These are phyloP conservation scores for Poa pratensis DNA, from an alignment of 176 grass and related monocot species.

Conservation along the genomic window DNA sequence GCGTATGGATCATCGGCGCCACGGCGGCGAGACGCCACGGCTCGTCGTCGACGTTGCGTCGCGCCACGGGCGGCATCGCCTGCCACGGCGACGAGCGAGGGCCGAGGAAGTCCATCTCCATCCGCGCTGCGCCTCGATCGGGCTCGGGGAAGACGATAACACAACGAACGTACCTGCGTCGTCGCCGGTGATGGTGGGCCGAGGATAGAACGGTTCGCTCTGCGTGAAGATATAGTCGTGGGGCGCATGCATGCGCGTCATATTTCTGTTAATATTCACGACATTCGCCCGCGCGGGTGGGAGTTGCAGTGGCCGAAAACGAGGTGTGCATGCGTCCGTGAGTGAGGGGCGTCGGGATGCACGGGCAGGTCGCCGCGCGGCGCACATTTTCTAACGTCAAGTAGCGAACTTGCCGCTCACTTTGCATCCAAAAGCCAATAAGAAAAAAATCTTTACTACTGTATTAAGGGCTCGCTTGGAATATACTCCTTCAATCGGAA, in stretches of 20 bases:
- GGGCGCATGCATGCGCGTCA: background rate
- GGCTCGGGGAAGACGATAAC: slow-evolving; percentile 10
- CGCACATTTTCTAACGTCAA: no score
- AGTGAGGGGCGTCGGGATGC: no score
- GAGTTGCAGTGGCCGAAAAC: no score
- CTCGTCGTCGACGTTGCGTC: slow-evolving; percentile 4
- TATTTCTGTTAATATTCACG: background rate
- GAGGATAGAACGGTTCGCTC: background rate
- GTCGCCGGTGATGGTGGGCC: background rate
- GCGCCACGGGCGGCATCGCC: background rate
- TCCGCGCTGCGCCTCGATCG: slow-evolving; percentile 14
- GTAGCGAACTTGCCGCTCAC: no score
- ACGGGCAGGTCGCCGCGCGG: no score
- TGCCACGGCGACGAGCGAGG: slow-evolving; percentile 23
- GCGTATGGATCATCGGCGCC: background rate
- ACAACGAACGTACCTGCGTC: slow-evolving; percentile 9
- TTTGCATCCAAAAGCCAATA: no score
- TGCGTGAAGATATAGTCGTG: background rate
- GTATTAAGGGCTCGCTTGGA: no score
- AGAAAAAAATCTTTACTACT: no score
- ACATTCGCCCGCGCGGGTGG: background rate
- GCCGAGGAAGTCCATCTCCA: slow-evolving; percentile 30
- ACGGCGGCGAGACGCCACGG: background rate
- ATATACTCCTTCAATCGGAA: no score
- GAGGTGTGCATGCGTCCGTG: no score